Evolutionary conservation across 805 yeast genomes (phyloP).

Genomic region (Saccharomycopsis sp.): DNA sequence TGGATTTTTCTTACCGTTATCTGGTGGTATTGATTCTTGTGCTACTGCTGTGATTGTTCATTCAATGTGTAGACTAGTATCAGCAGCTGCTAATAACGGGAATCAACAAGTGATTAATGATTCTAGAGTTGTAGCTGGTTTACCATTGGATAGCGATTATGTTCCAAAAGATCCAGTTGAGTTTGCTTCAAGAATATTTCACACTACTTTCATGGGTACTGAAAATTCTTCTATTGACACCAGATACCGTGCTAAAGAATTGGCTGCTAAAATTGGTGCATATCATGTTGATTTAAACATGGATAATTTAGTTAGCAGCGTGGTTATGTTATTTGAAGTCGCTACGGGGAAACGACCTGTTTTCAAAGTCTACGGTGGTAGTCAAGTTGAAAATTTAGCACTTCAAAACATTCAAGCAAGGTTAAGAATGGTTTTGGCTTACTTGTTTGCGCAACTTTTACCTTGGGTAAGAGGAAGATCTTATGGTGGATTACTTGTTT

Average conservation of each 20-base stretch:
- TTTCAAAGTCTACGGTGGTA: constrained; percentile 90
- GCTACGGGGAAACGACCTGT: constrained; percentile 88
- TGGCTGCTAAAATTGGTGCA: constrained; percentile 73
- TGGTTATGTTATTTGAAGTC: constrained; percentile 69
- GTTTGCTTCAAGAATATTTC: constrained; percentile 68
- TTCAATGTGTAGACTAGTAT: constrained; percentile 88
- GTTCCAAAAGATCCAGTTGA: constrained; percentile 70
- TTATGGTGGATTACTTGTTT: constrained; percentile 70
- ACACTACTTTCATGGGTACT: constrained; percentile 95
- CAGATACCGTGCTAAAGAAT: constrained; percentile 67
- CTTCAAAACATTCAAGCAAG: constrained; percentile 96
- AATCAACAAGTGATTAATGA: constrained; percentile 72
- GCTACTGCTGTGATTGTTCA: constrained; percentile 94
- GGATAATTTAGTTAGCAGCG: constrained; percentile 74
- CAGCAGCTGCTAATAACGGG: constrained; percentile 58
- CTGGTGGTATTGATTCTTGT: constrained; percentile 98
- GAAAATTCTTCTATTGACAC: constrained; percentile 87
- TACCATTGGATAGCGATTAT: constrained; percentile 41
- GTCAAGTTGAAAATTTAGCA: constrained; percentile 86
- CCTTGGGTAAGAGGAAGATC: constrained; percentile 87
- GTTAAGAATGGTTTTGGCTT: constrained; percentile 88
- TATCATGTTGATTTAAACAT: constrained; percentile 89
- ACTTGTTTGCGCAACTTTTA: constrained; percentile 84
- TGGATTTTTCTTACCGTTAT: constrained; percentile 87
- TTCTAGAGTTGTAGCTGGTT: constrained; percentile 59